Percentiles rank a stretch among this genome's conserved stretches.
Conservation (phyloP, 2,329 filamentous ascomycete species). For the Botrytis paeoniae region DNA sequence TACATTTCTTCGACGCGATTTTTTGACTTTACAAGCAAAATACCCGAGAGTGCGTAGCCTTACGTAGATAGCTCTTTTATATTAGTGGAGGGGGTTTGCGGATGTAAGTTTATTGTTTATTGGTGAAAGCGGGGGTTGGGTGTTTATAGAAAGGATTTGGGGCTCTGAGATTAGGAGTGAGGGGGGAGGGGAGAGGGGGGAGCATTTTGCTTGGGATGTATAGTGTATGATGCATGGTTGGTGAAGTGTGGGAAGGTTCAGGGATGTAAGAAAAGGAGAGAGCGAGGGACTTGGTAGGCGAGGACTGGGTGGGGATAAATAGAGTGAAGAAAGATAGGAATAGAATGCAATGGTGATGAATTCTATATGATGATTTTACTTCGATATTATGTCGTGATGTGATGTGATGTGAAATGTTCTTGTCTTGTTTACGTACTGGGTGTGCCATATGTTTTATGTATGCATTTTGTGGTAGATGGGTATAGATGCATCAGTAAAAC, state of each 20-base stretch:
- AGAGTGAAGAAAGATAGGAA: neutral
- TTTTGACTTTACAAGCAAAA: constrained; percentile 15
- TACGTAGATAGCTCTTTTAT: constrained; percentile 6
- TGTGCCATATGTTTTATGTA: no score
- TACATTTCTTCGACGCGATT: constrained; percentile 2
- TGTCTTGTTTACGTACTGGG: neutral
- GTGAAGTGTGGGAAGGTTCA: no score
- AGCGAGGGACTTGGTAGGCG: neutral
- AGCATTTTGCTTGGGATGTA: neutral
- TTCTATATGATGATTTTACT: neutral
- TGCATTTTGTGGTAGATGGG: neutral
- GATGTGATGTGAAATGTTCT: neutral
- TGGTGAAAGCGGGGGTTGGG: neutral
- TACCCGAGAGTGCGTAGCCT: constrained; percentile 14
- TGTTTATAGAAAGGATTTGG: neutral
- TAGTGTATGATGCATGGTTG: neutral
- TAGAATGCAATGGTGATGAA: neutral
- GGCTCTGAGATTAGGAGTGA: no score
- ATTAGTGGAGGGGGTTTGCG: neutral
- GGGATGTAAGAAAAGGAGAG: neutral
- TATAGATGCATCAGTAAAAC: no score
- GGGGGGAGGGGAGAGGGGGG: neutral
- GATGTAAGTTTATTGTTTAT: constrained; percentile 5
- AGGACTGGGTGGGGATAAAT: neutral
- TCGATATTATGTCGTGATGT: neutral